These are phyloP conservation scores for Chaetoscypha palmicola DNA, from an alignment of 2,329 filamentous ascomycete genomes.

Conservation along the genomic window DNA sequence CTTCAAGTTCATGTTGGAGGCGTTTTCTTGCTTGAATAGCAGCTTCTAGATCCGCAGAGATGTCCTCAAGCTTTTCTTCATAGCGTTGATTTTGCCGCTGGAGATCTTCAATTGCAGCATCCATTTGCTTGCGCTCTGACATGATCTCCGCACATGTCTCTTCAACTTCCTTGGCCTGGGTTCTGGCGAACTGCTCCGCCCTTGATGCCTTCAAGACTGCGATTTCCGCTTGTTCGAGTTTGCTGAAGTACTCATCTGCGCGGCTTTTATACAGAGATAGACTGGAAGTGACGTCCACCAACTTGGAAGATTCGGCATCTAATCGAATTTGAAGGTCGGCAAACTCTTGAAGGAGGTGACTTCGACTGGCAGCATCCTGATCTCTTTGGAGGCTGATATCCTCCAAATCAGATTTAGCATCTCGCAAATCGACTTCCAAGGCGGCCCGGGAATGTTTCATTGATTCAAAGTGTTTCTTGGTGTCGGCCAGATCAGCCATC, in stretches of 20 bases:
- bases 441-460: slow-evolving; percentile 73
- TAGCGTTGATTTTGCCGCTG: slow-evolving; percentile 84
- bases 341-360: slow-evolving; percentile 84
- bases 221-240: slow-evolving; percentile 94
- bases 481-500: slow-evolving; percentile 75
- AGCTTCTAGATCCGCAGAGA: slow-evolving; percentile 81
- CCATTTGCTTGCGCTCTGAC: slow-evolving; percentile 87
- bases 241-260: slow-evolving; percentile 93
- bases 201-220: slow-evolving; percentile 85
- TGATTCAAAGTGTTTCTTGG: slow-evolving; percentile 81
- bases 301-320: slow-evolving; percentile 79
- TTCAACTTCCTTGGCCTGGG: slow-evolving; percentile 83
- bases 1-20: slow-evolving; percentile 93
- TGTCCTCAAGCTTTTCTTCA: slow-evolving; percentile 85
- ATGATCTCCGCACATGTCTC: slow-evolving; percentile 85
- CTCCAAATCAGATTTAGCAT: slow-evolving; percentile 73
- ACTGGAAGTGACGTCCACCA: slow-evolving; percentile 76
- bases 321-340: slow-evolving; percentile 88
- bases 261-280: slow-evolving; percentile 84
- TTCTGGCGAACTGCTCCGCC: slow-evolving; percentile 89
- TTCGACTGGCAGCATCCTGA: slow-evolving; percentile 80
- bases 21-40: slow-evolving; percentile 86
- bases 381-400: slow-evolving; percentile 74
- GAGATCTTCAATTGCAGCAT: slow-evolving; percentile 78
- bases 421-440: slow-evolving; percentile 80